Evolutionary conservation across 2,329 filamentous ascomycete species (phyloP), one percentile per base, ranked within the genome.

Genomic region (Fusarium metavorans): DNA sequence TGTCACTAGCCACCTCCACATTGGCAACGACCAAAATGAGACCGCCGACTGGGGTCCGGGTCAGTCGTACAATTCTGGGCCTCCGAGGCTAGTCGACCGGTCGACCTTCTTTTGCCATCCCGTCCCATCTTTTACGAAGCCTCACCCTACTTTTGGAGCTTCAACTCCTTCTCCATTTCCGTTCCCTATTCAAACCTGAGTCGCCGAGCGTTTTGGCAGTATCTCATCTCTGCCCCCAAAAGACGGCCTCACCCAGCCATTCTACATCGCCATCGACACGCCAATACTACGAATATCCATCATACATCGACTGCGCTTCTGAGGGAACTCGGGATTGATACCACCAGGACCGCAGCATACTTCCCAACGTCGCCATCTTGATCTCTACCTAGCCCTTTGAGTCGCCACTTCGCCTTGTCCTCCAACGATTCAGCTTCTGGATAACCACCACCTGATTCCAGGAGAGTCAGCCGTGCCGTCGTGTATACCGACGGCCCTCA

Each of bases 1-100:
- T 77, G 71, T 77, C 77, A 79, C 77, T 79, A 78, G 77, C 77
- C 77, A 79, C 77, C 77, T 79, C 77, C 77, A 79, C 77, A 79
- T 76, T 77, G 77, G 75, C 69, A 73, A 78, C 77, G 66, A 77
- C 75, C 71, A 76, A 73, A 78, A 76, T 72, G 77, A 78, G 76
- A 78, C 73, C 65, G 74, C 69, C 67, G 76, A 77, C 77, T 70
- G 72, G 77, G 77, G 77, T 77, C 70, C 50, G 66, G 73, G 77
- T 77, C 77, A 77, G 77, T 79, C 71, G 77, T 79, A 66, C 76
- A 79, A 77, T 76, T 72, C 70, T 74, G 73, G 77, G 66, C 39
- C 71, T 77, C 71, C 74, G 66, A 72, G 73, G 70, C 76, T 67
- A 65, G 70, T 75, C 68, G 60, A 76, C 73, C 68, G 59, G 56